Conservation (phyloP, 306 rosid species). For the Trifolium subterraneum region DNA sequence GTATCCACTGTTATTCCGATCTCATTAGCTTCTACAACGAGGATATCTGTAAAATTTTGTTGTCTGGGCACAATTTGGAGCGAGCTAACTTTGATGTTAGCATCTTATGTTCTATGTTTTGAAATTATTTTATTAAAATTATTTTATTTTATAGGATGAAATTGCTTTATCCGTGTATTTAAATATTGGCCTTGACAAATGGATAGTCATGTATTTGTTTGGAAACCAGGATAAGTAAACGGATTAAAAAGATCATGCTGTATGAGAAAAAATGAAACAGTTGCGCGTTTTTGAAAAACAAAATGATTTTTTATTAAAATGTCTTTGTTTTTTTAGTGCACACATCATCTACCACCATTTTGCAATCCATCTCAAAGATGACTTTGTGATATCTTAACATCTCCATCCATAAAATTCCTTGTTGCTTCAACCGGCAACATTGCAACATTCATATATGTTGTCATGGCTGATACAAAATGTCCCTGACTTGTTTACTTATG, state of each 20-base stretch:
- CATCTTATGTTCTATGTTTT: conserved; percentile 20
- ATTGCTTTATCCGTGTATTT: conserved; percentile 1
- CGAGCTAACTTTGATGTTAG: conserved; percentile 16
- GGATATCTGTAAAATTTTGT: not conserved
- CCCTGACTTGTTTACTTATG: no score
- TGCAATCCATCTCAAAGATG: no score
- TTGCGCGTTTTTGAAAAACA: no score
- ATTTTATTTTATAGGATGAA: not conserved
- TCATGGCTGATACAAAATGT: no score
- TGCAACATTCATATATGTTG: no score
- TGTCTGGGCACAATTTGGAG: conserved; percentile 25
- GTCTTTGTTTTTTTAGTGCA: no score
- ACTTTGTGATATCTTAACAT: no score
- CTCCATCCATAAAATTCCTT: no score
- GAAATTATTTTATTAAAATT: not conserved
- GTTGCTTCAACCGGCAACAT: no score
- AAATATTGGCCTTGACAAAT: not conserved
- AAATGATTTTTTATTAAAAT: no score
- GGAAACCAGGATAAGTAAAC: not conserved
- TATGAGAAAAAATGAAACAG: not conserved
- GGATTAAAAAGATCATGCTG: not conserved
- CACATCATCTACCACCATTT: no score
- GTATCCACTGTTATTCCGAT: conserved; percentile 84
- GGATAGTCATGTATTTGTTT: conserved; percentile 8
- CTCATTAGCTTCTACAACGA: conserved; percentile 62